A percentile compares a stretch with the other conserved stretches of the same genome.
phyloP scores from a whole-genome alignment of 352 stramenopile species.

The Globisporangium ultimum region DNA sequence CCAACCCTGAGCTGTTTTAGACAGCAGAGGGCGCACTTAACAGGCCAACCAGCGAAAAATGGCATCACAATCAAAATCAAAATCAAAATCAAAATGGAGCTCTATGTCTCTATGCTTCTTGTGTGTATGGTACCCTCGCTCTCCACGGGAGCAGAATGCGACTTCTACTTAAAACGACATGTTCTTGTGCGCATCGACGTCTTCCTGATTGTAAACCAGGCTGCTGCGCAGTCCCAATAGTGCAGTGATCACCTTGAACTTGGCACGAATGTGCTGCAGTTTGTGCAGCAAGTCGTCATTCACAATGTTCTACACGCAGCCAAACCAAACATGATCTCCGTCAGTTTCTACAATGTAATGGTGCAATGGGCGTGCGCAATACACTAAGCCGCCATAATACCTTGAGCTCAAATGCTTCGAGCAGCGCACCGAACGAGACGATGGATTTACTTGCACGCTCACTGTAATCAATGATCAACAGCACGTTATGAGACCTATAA shows the following conservation, averaged over 20 bases:
- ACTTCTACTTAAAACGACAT: slow-evolving; percentile 64
- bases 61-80: too few species aligned
- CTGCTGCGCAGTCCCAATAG: slow-evolving; percentile 46
- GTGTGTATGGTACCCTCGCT: slow-evolving; percentile 1
- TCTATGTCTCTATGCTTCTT: too few species aligned
- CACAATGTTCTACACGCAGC: slow-evolving; percentile 53
- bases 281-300: slow-evolving; percentile 74
- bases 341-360: not conserved
- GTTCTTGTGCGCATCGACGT: slow-evolving; percentile 76
- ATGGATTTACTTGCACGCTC: slow-evolving; percentile 59
- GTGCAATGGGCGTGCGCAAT: not conserved
- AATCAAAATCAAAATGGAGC: too few species aligned
- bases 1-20: not conserved
- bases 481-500: too few species aligned
- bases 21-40: not conserved
- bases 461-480: slow-evolving; percentile 16
- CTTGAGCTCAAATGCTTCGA: slow-evolving; percentile 65
- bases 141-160: not conserved
- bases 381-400: slow-evolving; percentile 16
- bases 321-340: not conserved
- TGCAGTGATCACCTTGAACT: slow-evolving; percentile 79
- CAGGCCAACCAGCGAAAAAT: not conserved
- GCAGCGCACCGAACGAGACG: slow-evolving; percentile 41
- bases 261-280: slow-evolving; percentile 70
- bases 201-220: slow-evolving; percentile 66